Evolutionary conservation across 495 filamentous ascomycete species (phyloP).

Genomic region (Aspergillus olivimuriae): DNA sequence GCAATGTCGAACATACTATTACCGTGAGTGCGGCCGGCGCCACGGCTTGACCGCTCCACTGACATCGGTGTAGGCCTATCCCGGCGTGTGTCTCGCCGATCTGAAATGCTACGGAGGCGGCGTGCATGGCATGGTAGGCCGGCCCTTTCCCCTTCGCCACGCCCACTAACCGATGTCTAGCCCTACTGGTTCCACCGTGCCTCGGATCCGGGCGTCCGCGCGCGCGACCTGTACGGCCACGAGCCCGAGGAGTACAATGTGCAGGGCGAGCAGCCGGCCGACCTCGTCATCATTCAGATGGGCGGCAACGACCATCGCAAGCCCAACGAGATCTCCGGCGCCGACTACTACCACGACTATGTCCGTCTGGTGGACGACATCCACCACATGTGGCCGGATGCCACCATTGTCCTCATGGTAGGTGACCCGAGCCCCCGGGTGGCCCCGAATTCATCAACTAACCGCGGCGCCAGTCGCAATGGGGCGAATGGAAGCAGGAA

Average conservation of each 20-base stretch:
- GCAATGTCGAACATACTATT: conserved; percentile 57
- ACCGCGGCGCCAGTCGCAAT: conserved; percentile 43
- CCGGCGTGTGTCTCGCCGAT: conserved; percentile 54
- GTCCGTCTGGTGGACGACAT: conserved; percentile 54
- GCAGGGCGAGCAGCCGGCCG: conserved; percentile 47
- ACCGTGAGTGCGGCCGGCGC: conserved; percentile 26
- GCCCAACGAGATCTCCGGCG: conserved; percentile 49
- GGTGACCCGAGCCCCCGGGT: conserved; percentile 1
- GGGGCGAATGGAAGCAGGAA: conserved; percentile 48
- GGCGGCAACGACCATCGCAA: conserved; percentile 64
- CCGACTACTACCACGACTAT: conserved; percentile 50
- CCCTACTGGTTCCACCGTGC: conserved; percentile 64
- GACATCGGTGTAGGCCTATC: conserved; percentile 38
- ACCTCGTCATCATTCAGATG: conserved; percentile 63
- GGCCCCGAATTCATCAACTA: neutral
- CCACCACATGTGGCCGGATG: conserved; percentile 54
- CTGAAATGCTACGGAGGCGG: conserved; percentile 49
- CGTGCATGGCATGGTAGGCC: conserved; percentile 28
- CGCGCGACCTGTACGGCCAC: conserved; percentile 43
- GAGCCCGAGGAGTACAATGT: conserved; percentile 57
- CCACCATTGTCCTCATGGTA: conserved; percentile 59
- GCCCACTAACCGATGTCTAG: conserved; percentile 19
- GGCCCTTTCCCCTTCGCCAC: neutral
- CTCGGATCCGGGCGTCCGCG: conserved; percentile 51
- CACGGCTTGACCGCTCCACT: neutral